A percentile compares a stretch with the other conserved stretches of the same genome.
These are phyloP conservation scores for Jatropha multifida DNA, from an alignment of 441 rosid genomes.

Conservation along the genomic window DNA sequence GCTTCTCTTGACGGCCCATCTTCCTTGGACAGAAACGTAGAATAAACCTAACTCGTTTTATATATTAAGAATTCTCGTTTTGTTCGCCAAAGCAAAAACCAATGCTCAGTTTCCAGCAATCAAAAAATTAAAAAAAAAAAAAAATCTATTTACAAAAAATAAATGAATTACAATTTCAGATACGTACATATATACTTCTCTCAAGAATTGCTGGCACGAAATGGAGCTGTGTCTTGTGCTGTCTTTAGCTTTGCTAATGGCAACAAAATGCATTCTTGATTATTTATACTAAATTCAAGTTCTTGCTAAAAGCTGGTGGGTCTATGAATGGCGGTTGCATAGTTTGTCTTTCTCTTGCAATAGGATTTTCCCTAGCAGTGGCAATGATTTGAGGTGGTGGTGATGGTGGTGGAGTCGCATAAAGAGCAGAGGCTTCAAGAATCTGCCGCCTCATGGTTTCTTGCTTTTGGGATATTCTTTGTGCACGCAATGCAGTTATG, in stretches of 20 bases:
- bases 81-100: not conserved
- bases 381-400: conserved; percentile 44
- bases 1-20: no score
- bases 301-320: conserved; percentile 37
- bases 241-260: no score
- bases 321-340: conserved; percentile 27
- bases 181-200: not conserved
- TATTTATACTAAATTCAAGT: conserved; percentile 22
- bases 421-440: conserved; percentile 52
- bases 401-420: conserved; percentile 68
- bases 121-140: not conserved
- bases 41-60: no score
- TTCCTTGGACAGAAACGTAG: no score
- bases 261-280: not conserved
- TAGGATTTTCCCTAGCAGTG: conserved; percentile 59
- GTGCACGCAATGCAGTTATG: conserved; percentile 63
- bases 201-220: not conserved
- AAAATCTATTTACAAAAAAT: conserved; percentile 2
- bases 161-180: conserved; percentile 4
- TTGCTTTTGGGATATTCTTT: conserved; percentile 51
- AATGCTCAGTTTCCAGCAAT: no score
- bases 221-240: no score
- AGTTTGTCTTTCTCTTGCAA: conserved; percentile 31
- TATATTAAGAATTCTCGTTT: no score
- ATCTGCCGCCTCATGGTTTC: conserved; percentile 49